These are phyloP conservation scores for Vaucheria bursata DNA, from an alignment of 352 stramenopile genomes.

Conservation along the genomic window DNA sequence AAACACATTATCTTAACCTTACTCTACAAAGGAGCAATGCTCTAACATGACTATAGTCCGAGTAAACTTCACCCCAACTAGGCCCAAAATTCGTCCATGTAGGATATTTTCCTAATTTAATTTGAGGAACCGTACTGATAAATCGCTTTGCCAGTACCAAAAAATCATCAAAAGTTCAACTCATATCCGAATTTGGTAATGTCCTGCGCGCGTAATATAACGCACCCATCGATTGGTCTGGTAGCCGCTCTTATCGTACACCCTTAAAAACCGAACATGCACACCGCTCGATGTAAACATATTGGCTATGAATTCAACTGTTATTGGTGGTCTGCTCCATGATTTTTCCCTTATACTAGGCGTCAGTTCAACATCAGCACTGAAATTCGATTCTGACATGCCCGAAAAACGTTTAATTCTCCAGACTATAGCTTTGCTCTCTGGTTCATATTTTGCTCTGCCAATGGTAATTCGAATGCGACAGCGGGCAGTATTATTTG, in stretches of 20 bases:
- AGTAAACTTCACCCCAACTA: too few relatives aligned
- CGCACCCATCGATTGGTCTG: conserved; percentile 95
- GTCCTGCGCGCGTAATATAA: conserved; percentile 92
- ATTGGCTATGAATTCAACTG: conserved; percentile 86
- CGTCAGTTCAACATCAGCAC: conserved; percentile 91
- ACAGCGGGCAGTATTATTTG: conserved; percentile 89
- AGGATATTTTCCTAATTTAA: too few relatives aligned
- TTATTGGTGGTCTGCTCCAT: conserved; percentile 87
- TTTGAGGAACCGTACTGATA: too few relatives aligned
- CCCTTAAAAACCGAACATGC: conserved; percentile 94
- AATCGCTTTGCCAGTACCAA: too few relatives aligned
- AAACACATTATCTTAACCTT: too few relatives aligned
- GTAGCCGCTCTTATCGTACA: conserved; percentile 97
- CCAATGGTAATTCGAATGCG: conserved; percentile 73
- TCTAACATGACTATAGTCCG: too few relatives aligned
- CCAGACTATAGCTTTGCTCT: conserved; percentile 96
- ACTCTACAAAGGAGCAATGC: too few relatives aligned
- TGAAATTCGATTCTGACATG: conserved; percentile 83
- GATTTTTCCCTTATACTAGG: conserved; percentile 88
- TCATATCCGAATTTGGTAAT: conserved; percentile 94
- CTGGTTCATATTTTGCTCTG: conserved; percentile 90
- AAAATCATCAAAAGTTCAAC: not conserved
- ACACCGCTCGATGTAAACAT: conserved; percentile 96
- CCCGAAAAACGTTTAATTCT: conserved; percentile 91
- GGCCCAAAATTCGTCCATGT: too few relatives aligned